These are phyloP conservation scores for Lactifluus rugatus DNA, from an alignment of 768 basidiomycete species.

Conservation along the genomic window DNA sequence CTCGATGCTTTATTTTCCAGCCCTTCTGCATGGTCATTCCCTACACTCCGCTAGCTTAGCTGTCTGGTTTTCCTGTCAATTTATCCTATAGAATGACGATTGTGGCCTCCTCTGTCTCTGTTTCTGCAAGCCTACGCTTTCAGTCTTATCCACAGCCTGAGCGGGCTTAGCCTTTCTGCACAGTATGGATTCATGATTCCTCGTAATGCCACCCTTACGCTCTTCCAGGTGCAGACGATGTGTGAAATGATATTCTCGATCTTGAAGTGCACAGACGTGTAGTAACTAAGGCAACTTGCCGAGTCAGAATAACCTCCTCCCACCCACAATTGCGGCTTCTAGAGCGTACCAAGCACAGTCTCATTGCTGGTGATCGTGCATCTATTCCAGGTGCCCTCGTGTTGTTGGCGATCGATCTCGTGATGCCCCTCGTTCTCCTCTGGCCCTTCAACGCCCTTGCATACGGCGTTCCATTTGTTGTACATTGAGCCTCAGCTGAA, in stretches of 20 bases:
- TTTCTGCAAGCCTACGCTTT: not conserved
- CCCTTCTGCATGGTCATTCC: slow-evolving; percentile 10
- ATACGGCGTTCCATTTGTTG: slow-evolving; percentile 1
- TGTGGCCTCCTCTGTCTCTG: slow-evolving; percentile 14
- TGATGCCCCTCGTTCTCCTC: slow-evolving; percentile 8
- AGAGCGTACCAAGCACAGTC: slow-evolving; percentile 21
- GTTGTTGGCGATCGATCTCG: slow-evolving; percentile 14
- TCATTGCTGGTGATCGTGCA: slow-evolving; percentile 17
- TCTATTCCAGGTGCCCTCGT: slow-evolving; percentile 17
- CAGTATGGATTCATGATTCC: not conserved
- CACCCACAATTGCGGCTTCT: not conserved
- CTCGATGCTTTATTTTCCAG: slow-evolving; percentile 21
- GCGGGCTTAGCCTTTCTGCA: not conserved
- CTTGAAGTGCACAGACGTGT: slow-evolving; percentile 13
- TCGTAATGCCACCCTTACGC: not conserved
- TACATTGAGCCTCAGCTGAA: not conserved
- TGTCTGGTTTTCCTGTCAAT: not conserved
- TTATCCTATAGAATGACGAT: slow-evolving; percentile 20
- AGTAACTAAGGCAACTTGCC: slow-evolving; percentile 6
- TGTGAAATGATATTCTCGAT: slow-evolving; percentile 15
- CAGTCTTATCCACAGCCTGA: not conserved
- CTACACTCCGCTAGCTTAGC: not conserved
- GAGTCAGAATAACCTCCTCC: not conserved
- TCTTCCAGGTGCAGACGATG: slow-evolving; percentile 2
- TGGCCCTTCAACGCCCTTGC: slow-evolving; percentile 13